These are phyloP conservation scores for Sutorius australiensis DNA, from an alignment of 768 basidiomycete species.

Conservation along the genomic window DNA sequence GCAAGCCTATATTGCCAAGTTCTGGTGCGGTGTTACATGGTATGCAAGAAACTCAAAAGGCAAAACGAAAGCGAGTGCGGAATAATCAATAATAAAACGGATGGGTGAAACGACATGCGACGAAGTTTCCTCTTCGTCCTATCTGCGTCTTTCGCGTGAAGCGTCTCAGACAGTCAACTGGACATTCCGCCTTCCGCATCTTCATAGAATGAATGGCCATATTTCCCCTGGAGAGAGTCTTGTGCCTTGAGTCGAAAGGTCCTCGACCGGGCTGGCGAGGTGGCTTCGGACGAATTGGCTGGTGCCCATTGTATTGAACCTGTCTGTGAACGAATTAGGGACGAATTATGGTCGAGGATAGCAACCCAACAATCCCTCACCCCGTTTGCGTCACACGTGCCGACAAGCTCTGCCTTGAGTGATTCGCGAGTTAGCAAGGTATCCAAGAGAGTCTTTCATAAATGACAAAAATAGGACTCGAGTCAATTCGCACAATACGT, in stretches of 20 bases:
- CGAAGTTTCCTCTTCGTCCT: too few relatives aligned
- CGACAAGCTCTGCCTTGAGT: neutral
- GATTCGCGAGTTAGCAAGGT: slow-evolving; percentile 9
- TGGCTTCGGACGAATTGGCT: neutral
- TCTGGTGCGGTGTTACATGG: neutral
- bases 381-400: neutral
- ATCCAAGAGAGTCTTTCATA: slow-evolving; percentile 3
- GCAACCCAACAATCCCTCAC: neutral
- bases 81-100: too few relatives aligned
- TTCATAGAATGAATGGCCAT: neutral
- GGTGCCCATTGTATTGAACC: neutral
- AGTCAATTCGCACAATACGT: neutral
- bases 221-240: neutral
- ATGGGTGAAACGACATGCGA: neutral
- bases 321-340: neutral
- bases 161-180: neutral
- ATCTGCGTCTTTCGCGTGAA: too few relatives aligned
- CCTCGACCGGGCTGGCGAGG: neutral
- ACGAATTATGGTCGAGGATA: neutral
- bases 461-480: neutral
- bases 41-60: neutral
- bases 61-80: too few relatives aligned
- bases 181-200: neutral
- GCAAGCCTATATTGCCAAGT: neutral
- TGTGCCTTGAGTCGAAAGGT: neutral